These are phyloP conservation scores for Ascochyta viciae-villosae DNA, from an alignment of 2,329 filamentous ascomycete genomes.

Conservation along the genomic window DNA sequence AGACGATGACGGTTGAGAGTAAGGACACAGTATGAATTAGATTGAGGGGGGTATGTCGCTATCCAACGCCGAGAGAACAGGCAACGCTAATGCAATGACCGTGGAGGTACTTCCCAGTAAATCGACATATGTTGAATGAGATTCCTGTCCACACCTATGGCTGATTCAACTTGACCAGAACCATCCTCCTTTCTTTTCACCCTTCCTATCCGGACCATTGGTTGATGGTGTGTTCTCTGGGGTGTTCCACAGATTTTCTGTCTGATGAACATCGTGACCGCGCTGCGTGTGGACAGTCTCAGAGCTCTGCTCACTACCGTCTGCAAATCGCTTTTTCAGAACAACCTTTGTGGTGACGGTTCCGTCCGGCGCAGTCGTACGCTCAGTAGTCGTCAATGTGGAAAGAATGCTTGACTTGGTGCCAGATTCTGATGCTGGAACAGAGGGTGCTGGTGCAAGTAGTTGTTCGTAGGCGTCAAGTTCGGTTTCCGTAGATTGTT, in stretches of 20 bases:
- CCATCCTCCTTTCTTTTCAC: constrained; percentile 36
- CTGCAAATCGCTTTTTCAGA: constrained; percentile 65
- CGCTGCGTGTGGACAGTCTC: constrained; percentile 59
- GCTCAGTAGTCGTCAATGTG: constrained; percentile 64
- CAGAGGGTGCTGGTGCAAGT: constrained; percentile 40
- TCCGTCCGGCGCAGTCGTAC: constrained; percentile 62
- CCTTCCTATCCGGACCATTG: neutral
- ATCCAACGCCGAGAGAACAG: constrained; percentile 4
- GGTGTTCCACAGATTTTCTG: constrained; percentile 19
- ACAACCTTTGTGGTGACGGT: constrained; percentile 64
- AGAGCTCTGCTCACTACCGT: constrained; percentile 66
- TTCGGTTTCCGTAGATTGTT: constrained; percentile 49
- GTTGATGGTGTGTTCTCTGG: constrained; percentile 14
- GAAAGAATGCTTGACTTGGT: constrained; percentile 55
- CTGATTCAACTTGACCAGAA: constrained; percentile 37
- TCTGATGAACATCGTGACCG: constrained; percentile 26
- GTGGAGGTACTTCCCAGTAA: neutral
- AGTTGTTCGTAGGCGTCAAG: constrained; percentile 62
- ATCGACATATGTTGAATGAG: too few relatives aligned
- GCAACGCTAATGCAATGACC: neutral
- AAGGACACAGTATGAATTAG: neutral
- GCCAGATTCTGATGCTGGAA: neutral
- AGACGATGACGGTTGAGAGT: neutral
- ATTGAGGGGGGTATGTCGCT: constrained; percentile 19
- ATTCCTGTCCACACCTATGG: neutral